Evolutionary conservation across 176 grass and related monocot genomes (phyloP), one percentile per base, ranked within the genome.

Genomic region (Luzula sylvatica): DNA sequence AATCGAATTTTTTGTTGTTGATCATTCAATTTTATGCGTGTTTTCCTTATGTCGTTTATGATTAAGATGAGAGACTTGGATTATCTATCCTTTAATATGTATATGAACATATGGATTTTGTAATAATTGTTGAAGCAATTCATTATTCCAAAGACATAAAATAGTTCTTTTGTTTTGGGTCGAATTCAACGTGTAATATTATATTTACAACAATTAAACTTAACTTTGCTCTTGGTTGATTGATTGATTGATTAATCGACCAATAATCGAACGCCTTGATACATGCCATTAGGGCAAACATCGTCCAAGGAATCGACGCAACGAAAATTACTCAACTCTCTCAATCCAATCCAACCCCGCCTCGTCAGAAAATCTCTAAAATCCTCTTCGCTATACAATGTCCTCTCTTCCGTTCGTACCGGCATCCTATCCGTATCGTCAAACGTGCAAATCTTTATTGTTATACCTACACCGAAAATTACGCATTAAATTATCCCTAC

Each of bases 351-450:
- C 86, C 81, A 98, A 62, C 78, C 82, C 40, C 75, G 67, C 26
- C 75, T 45, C 0, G 29, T 29, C 11, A 98, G 82, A 56, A 87
- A 98, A 65, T 72, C 82, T 65, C 56, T 52, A 16, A 98, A 87
- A 46, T 98, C 82, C 8, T 90, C 82, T 77, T 92, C 82, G 0
- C 85, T 80, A 68, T 92, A 92, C 65, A 90, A 74, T 4, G 78
- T 87, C 54, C 79, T 86, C 15, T 98, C 86, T 77, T 87, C 92
- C 53, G 92, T 88, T 12, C 55, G 59, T 24, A 82, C 65, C 17
- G 72, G 56, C 46, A 96, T 77, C 40, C 48, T 60, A 16, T 67
- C 65, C 22, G 73, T 67, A 46, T 83, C 82, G n/a, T 94, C 87
- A 11, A 79, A 74, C 40, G 58, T 58, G 53, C 78, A 98, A 53